Conservation (phyloP, 1,284 basidiomycete species). For the Flammula alnicola region DNA sequence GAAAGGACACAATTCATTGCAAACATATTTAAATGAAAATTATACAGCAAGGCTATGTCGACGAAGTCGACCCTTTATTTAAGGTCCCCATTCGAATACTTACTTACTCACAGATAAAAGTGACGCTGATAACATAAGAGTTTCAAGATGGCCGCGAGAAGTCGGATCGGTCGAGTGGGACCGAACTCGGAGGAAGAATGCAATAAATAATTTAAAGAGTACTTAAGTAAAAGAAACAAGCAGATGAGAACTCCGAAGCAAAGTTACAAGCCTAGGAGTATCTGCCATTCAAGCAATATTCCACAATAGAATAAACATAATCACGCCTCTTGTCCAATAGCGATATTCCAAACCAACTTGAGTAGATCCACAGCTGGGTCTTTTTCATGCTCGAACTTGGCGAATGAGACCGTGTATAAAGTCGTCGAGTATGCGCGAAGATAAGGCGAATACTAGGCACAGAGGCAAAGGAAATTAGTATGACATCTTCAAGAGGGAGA, state of each 20-base stretch:
- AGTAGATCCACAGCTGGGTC: constrained; percentile 63
- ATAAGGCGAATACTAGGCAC: constrained; percentile 73
- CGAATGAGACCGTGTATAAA: constrained; percentile 65
- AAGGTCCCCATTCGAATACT: too few species aligned
- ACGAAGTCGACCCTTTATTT: too few species aligned
- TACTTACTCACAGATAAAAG: too few species aligned
- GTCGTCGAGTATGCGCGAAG: constrained; percentile 71
- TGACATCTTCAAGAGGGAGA: neutral
- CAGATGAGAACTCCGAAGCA: neutral
- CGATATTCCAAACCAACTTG: constrained; percentile 71
- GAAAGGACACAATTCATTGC: too few species aligned
- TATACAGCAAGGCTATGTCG: too few species aligned
- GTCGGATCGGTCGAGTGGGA: too few species aligned
- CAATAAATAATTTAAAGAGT: too few species aligned
- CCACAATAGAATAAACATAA: neutral
- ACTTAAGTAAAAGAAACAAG: constrained; percentile 2
- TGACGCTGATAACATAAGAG: too few species aligned
- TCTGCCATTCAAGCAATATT: too few species aligned
- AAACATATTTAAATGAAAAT: too few species aligned
- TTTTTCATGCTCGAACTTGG: constrained; percentile 56
- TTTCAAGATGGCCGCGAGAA: too few species aligned
- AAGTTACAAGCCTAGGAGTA: neutral
- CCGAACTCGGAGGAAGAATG: too few species aligned
- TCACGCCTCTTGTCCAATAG: constrained; percentile 58
- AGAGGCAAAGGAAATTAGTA: constrained; percentile 10